Evolutionary conservation across 75 land plant species (phyloP).

Genomic region (Selaginella moellendorffii): DNA sequence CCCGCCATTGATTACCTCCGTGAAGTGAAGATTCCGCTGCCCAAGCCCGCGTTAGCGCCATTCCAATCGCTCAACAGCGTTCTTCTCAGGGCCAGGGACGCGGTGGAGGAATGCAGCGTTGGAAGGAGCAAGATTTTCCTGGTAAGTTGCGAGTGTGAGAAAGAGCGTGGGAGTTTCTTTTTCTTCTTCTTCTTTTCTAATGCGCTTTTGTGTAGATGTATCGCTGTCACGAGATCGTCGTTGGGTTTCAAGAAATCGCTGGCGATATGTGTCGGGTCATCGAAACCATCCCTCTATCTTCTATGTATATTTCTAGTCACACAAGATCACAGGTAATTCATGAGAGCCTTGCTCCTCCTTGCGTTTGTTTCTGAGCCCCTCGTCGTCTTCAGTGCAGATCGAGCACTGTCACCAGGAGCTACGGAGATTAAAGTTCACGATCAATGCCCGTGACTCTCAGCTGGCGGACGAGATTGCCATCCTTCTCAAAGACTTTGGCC

Average conservation of each 20-base stretch:
- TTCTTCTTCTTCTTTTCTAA: background rate
- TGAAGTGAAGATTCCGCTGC: background rate
- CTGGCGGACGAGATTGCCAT: constrained; percentile 20
- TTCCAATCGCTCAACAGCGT: background rate
- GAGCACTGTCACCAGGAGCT: constrained; percentile 28
- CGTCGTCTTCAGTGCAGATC: constrained; percentile 17
- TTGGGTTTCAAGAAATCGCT: background rate
- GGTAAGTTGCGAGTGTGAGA: constrained; percentile 6
- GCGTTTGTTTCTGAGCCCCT: background rate
- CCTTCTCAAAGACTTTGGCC: constrained; percentile 18
- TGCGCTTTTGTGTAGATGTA: background rate
- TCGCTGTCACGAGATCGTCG: background rate
- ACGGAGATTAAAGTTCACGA: constrained; percentile 14
- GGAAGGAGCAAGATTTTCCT: constrained; percentile 4
- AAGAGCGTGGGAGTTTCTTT: background rate
- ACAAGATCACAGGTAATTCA: constrained; percentile 1
- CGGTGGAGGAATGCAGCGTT: constrained; percentile 5
- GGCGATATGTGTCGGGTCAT: background rate
- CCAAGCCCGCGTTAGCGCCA: background rate
- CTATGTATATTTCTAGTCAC: background rate
- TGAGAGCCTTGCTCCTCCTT: too few relatives aligned
- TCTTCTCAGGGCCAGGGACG: background rate
- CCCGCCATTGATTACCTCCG: constrained; percentile 4
- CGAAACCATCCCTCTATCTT: background rate
- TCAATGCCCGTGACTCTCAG: constrained; percentile 15